These are phyloP conservation scores for Cordyceps militaris DNA, from an alignment of 2,329 filamentous ascomycete genomes.

Conservation along the genomic window DNA sequence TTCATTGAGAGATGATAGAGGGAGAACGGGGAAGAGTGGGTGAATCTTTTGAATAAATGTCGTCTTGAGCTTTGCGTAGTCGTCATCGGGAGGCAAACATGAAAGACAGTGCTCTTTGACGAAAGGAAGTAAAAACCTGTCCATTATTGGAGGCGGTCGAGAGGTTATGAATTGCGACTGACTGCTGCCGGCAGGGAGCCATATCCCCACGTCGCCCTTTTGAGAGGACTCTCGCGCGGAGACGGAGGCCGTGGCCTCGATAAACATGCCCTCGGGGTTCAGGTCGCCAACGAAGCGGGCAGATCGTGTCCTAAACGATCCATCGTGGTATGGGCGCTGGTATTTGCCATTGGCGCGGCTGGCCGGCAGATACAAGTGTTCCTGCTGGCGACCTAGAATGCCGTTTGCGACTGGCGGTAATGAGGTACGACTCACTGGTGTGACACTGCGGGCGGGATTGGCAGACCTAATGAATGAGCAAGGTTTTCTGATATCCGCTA, in stretches of 20 bases:
- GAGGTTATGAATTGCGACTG: slow-evolving; percentile 32
- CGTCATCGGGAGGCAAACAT: slow-evolving; percentile 39
- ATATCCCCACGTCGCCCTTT: slow-evolving; percentile 49
- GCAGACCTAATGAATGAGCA: not conserved
- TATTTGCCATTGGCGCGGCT: slow-evolving; percentile 5
- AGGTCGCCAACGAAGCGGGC: slow-evolving; percentile 51
- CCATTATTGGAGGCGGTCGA: slow-evolving; percentile 32
- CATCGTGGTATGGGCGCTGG: slow-evolving; percentile 13
- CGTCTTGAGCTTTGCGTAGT: slow-evolving; percentile 38
- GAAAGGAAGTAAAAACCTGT: slow-evolving; percentile 35
- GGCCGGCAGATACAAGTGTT: not conserved
- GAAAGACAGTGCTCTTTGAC: slow-evolving; percentile 39
- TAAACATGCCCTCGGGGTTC: slow-evolving; percentile 54
- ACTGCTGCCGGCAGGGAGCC: slow-evolving; percentile 34
- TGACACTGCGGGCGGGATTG: slow-evolving; percentile 6
- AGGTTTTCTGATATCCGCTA: not conserved
- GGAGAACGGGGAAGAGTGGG: slow-evolving; percentile 47
- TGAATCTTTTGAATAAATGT: slow-evolving; percentile 48
- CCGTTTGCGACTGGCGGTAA: not conserved
- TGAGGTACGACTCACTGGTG: slow-evolving; percentile 3
- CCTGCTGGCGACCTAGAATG: not conserved
- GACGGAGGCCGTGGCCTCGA: slow-evolving; percentile 41
- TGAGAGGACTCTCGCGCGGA: slow-evolving; percentile 31
- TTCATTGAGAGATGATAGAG: slow-evolving; percentile 27
- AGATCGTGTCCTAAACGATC: slow-evolving; percentile 21